Conservation (phyloP, 306 rosid genomes). For the Cicer chorassanicum region DNA sequence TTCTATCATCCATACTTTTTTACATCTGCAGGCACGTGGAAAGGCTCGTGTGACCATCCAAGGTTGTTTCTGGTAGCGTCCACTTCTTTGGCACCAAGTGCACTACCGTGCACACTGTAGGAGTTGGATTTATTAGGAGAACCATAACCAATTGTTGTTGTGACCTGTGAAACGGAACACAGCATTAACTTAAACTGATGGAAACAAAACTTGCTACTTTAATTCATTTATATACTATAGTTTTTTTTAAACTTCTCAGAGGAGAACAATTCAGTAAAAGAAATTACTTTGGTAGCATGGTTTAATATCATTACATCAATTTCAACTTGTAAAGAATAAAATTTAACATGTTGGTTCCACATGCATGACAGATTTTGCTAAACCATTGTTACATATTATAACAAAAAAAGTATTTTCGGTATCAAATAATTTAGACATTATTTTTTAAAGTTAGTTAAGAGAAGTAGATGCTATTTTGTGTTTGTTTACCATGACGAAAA, state of each 20-base stretch:
- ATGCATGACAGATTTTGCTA: slow-evolving; percentile 14
- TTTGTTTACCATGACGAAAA: too few relatives aligned
- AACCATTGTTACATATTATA: not conserved
- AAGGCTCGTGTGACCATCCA: slow-evolving; percentile 95
- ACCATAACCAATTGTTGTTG: slow-evolving; percentile 97
- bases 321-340: not conserved
- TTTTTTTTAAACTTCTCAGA: slow-evolving; percentile 28
- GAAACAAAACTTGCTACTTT: not conserved
- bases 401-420: too few relatives aligned
- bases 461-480: too few relatives aligned
- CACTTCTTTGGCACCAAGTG: slow-evolving; percentile 97
- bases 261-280: slow-evolving; percentile 1
- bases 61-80: slow-evolving; percentile 95
- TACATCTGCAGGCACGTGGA: slow-evolving; percentile 97
- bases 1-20: slow-evolving; percentile 64
- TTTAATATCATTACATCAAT: not conserved
- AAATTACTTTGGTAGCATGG: slow-evolving; percentile 14
- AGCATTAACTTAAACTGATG: not conserved
- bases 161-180: slow-evolving; percentile 65
- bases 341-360: not conserved
- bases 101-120: slow-evolving; percentile 97
- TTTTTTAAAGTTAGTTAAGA: too few relatives aligned
- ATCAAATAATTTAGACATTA: too few relatives aligned
- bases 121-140: slow-evolving; percentile 99
- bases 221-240: slow-evolving; percentile 1